A percentile compares a stretch with the other conserved stretches of the same genome.
phyloP scores from a whole-genome alignment of 345 rosid species.

The Brassica nigra region DNA sequence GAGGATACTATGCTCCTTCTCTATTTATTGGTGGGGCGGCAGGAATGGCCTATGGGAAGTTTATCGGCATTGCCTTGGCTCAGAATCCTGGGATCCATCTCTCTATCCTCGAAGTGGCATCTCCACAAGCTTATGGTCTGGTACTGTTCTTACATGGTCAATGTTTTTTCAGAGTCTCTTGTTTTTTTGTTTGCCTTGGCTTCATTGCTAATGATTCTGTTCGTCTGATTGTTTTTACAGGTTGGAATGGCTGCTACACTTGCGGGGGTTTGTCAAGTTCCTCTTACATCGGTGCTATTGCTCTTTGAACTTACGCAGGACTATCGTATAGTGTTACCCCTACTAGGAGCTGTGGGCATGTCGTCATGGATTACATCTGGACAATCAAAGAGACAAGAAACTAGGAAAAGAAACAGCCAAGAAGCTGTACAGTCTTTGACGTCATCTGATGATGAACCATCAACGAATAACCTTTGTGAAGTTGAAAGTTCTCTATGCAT shows the following conservation, averaged over 20 bases:
- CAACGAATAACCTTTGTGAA: slow-evolving; percentile 66
- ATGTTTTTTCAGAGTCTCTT: slow-evolving; percentile 11
- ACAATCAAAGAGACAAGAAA: slow-evolving; percentile 60
- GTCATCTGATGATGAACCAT: slow-evolving; percentile 43
- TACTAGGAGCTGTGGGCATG: slow-evolving; percentile 87
- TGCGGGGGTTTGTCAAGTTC: slow-evolving; percentile 98
- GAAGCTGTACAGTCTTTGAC: slow-evolving; percentile 38
- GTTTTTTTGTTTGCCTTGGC: slow-evolving; percentile 1
- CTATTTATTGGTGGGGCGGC: slow-evolving; percentile 97
- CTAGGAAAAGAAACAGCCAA: slow-evolving; percentile 37
- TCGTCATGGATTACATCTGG: slow-evolving; percentile 96
- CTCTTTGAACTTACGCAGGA: slow-evolving; percentile 94
- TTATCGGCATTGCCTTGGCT: slow-evolving; percentile 63
- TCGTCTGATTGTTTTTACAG: slow-evolving; percentile 46
- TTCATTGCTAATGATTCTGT: slow-evolving; percentile 11
- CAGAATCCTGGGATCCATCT: slow-evolving; percentile 55
- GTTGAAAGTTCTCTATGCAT: slow-evolving; percentile 88
- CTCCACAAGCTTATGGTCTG: slow-evolving; percentile 98
- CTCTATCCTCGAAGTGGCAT: slow-evolving; percentile 84
- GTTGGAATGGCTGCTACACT: slow-evolving; percentile 99
- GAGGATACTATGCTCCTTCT: slow-evolving; percentile 95
- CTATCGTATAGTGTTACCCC: slow-evolving; percentile 84
- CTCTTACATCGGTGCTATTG: slow-evolving; percentile 86
- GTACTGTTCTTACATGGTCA: slow-evolving; percentile 48
- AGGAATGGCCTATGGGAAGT: slow-evolving; percentile 92